These are phyloP conservation scores for Schizosaccharomyces japonicus DNA, from an alignment of 805 yeast genomes.

Conservation along the genomic window DNA sequence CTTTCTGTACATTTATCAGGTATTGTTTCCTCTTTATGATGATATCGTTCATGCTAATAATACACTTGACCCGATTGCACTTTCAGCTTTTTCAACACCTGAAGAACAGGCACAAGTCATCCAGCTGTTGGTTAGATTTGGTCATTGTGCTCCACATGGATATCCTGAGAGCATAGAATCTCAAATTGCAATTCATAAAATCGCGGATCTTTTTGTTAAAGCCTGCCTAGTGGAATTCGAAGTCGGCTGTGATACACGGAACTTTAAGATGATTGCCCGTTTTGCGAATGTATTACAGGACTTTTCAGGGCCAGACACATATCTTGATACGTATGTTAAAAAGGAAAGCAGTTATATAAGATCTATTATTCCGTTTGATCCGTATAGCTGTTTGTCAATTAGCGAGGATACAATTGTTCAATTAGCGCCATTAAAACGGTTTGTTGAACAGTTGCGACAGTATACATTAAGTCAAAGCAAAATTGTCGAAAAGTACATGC, in stretches of 20 bases:
- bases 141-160: neutral
- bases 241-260: constrained; percentile 25
- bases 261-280: constrained; percentile 19
- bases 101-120: constrained; percentile 28
- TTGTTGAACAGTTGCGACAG: neutral
- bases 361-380: constrained; percentile 4
- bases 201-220: constrained; percentile 45
- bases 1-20: constrained; percentile 15
- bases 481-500: neutral
- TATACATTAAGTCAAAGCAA: neutral
- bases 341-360: constrained; percentile 11
- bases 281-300: constrained; percentile 16
- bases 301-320: constrained; percentile 17
- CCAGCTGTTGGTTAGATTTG: constrained; percentile 20
- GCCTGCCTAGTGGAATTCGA: constrained; percentile 51
- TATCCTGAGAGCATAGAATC: constrained; percentile 12
- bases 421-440: neutral
- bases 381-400: neutral
- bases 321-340: constrained; percentile 15
- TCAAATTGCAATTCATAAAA: constrained; percentile 16
- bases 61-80: constrained; percentile 23
- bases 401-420: neutral
- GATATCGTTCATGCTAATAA: constrained; percentile 22
- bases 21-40: constrained; percentile 23
- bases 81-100: constrained; percentile 25